Conservation (phyloP, 2,329 filamentous ascomycete genomes). For the Aspergillus caelatus region DNA sequence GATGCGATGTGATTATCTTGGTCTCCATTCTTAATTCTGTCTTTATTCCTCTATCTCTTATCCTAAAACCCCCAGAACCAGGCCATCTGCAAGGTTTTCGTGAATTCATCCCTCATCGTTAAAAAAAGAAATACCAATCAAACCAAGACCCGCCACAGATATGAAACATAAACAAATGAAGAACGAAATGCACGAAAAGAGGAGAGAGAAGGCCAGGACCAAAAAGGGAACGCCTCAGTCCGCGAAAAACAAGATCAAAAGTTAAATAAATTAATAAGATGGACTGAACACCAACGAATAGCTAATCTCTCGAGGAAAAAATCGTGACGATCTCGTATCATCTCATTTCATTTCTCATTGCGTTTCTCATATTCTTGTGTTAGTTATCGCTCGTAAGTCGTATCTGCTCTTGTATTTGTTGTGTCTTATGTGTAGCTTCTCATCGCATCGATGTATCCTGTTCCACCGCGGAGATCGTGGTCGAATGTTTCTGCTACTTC, state of each 20-base stretch:
- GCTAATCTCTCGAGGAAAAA: not conserved
- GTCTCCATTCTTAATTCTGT: not conserved
- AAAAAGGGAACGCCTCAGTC: conserved; percentile 3
- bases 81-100: not conserved
- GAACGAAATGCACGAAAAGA: not conserved
- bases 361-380: not conserved
- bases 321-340: not conserved
- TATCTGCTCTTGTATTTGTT: not conserved
- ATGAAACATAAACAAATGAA: not conserved
- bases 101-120: not conserved
- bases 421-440: conserved; percentile 63
- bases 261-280: not conserved
- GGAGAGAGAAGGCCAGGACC: conserved; percentile 3
- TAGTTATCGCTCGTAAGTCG: not conserved
- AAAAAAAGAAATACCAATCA: not conserved
- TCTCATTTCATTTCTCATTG: not conserved
- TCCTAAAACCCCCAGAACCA: not conserved
- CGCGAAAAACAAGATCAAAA: not conserved
- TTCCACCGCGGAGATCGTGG: conserved; percentile 77
- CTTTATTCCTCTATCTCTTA: not conserved
- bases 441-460: conserved; percentile 82
- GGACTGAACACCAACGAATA: not conserved
- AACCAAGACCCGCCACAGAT: not conserved
- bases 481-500: conserved; percentile 83
- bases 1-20: not conserved